Percentiles rank a stretch among this genome's conserved stretches.
phyloP scores from a whole-genome alignment of 1,284 basidiomycete species.

The Sporisorium sorghi region DNA sequence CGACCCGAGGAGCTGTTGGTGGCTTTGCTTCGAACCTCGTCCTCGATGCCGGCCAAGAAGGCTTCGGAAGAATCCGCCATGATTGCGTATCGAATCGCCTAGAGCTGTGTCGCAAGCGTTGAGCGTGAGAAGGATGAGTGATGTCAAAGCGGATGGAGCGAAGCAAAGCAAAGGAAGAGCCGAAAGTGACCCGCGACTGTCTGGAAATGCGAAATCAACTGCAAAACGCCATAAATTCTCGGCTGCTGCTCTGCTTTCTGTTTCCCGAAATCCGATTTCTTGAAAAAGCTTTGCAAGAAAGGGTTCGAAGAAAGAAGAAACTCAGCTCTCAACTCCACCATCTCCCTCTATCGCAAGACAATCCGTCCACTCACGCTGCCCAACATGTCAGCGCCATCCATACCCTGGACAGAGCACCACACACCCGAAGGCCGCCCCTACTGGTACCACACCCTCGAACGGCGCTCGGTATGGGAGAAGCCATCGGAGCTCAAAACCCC shows the following conservation, averaged over 20 bases:
- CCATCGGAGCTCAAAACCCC: slow-evolving; percentile 66
- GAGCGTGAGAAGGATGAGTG: background rate
- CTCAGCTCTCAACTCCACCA: background rate
- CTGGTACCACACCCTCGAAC: slow-evolving; percentile 65
- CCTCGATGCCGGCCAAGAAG: slow-evolving; percentile 49
- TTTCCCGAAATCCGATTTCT: slow-evolving; percentile 7
- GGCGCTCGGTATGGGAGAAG: slow-evolving; percentile 67
- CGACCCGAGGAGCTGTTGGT: slow-evolving; percentile 20
- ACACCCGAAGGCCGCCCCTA: slow-evolving; percentile 63
- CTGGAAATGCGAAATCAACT: background rate
- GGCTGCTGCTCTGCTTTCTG: background rate
- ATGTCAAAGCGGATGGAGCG: slow-evolving; percentile 4
- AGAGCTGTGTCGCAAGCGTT: too few relatives aligned
- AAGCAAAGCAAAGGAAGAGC: slow-evolving; percentile 4
- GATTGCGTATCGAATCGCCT: too few relatives aligned
- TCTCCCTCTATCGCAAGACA: background rate
- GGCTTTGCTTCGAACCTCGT: slow-evolving; percentile 33
- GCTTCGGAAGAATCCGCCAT: slow-evolving; percentile 48
- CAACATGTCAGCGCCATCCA: slow-evolving; percentile 26
- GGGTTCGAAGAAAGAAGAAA: slow-evolving; percentile 8
- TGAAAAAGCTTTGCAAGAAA: background rate
- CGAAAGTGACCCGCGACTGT: background rate
- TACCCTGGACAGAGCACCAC: slow-evolving; percentile 60
- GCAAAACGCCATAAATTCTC: slow-evolving; percentile 8
- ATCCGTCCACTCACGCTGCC: background rate